Base-by-base conservation (phyloP, 2,329 filamentous ascomycete genomes). In the Anthostomella pinea region DNA sequence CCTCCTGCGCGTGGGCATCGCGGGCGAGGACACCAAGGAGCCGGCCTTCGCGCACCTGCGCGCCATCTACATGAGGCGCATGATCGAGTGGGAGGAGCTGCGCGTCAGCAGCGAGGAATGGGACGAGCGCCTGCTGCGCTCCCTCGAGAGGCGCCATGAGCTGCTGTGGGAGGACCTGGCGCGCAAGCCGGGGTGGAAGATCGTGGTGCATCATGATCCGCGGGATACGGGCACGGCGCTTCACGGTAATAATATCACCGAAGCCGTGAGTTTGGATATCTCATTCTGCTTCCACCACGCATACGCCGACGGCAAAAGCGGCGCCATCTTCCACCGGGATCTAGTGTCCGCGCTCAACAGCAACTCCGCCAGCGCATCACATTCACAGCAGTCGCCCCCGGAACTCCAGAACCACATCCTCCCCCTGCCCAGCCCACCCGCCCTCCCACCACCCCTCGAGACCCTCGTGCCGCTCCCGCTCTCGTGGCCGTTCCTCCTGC, bases 231-330 rank as follows among this genome's bases (percentile, higher is more conserved):
- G 50, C 2, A 35, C 42, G 4, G 27, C 34, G 13, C 9, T 3
- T n/a, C n/a, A 14, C 24, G 24, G n/a, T 15, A 9, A 15, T 15
- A 6, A 27, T n/a, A 27, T 13, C 8, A 18, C 13, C 20, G 33
- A 45, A 3, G 18, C 31, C 1, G 30, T 50, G 4, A 48, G 57
- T 5, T 47, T 67, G 21, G 66, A 76, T 31, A 41, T 75, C 9
- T 44, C 68, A 5, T 74, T 78, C 44, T 60, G 65, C 5, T 73
- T 62, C 21, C 76, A 80, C 42, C 76, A 80, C 45, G 62, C 66
- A 1, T 58, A 79, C 13, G 64, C 65, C 16, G 77, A 80, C 44
- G 77, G 77, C 2, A 59, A 65, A 9, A 68, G 69, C 44, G 69
- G 67, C 0, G 56, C 59, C 18, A 49, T 65, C 2, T 77, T 81